Evolutionary conservation across 2,329 filamentous ascomycete species (phyloP).

Genomic region (Xylariaceae sp.): DNA sequence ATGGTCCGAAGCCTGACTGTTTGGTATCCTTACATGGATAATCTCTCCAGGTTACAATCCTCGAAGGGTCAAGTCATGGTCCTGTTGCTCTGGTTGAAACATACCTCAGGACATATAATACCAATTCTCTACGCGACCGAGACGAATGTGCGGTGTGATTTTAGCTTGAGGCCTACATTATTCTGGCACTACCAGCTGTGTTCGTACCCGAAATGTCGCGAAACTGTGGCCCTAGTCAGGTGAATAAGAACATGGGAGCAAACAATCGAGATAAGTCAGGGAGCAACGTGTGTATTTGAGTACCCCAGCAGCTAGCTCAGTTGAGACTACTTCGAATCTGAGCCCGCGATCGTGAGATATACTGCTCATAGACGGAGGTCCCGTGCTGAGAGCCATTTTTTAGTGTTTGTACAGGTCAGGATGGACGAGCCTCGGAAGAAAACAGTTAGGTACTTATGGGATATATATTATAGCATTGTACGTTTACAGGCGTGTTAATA

Average conservation of each 20-base stretch:
- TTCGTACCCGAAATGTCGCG: not conserved
- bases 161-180: not conserved
- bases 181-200: not conserved
- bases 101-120: not conserved
- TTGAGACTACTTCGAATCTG: conserved; percentile 15
- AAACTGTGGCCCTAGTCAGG: not conserved
- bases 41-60: not conserved
- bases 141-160: too few species aligned
- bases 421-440: conserved; percentile 22
- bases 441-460: conserved; percentile 31
- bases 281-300: not conserved
- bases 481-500: conserved; percentile 36
- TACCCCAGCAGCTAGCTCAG: conserved; percentile 15
- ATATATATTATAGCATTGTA: conserved; percentile 40
- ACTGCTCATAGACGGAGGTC: conserved; percentile 22
- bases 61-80: not conserved
- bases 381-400: conserved; percentile 26
- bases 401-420: conserved; percentile 32
- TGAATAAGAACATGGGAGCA: not conserved
- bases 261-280: conserved; percentile 4
- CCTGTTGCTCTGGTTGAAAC: not conserved
- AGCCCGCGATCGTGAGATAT: conserved; percentile 23
- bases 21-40: not conserved
- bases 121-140: too few species aligned
- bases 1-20: conserved; percentile 1